Percentiles rank a stretch among this genome's conserved stretches.
Evolutionary conservation across 768 basidiomycete species (phyloP).

Genomic region (Botryobasidium botryosum): DNA sequence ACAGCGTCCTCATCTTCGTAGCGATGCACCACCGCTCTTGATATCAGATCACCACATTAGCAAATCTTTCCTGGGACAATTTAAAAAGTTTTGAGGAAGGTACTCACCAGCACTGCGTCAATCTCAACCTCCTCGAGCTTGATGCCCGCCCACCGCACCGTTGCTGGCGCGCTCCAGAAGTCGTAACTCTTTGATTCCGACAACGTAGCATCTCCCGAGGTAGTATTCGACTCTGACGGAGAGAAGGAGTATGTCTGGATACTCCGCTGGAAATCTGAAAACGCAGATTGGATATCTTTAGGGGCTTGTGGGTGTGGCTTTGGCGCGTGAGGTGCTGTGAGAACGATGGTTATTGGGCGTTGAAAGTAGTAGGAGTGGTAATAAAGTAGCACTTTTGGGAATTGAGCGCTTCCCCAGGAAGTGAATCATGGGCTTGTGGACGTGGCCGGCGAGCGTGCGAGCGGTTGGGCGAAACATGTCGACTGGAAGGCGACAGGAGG

Average conservation of each 20-base stretch:
- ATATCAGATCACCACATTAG: constrained; percentile 4
- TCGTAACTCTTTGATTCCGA: constrained; percentile 20
- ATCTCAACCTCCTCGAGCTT: constrained; percentile 42
- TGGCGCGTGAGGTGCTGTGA: constrained; percentile 22
- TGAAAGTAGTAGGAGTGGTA: constrained; percentile 11
- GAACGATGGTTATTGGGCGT: not conserved
- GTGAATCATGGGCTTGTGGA: constrained; percentile 42
- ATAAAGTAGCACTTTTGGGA: constrained; percentile 28
- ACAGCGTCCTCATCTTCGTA: no score
- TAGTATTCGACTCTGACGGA: constrained; percentile 12
- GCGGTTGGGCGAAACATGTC: not conserved
- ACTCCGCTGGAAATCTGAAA: constrained; percentile 29
- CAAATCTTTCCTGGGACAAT: not conserved
- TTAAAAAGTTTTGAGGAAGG: not conserved
- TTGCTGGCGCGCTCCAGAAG: constrained; percentile 49
- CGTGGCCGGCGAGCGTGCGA: constrained; percentile 17
- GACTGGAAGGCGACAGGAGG: not conserved
- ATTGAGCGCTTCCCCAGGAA: constrained; percentile 39
- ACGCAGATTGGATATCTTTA: constrained; percentile 36
- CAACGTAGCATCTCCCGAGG: constrained; percentile 11
- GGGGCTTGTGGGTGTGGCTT: constrained; percentile 54
- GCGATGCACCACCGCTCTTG: constrained; percentile 57
- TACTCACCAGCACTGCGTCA: constrained; percentile 44
- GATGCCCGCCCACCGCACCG: constrained; percentile 33
- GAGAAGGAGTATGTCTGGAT: constrained; percentile 15